Percentiles rank a stretch among this genome's conserved stretches.
Evolutionary conservation across 2,329 filamentous ascomycete species (phyloP).

Genomic region (Colletotrichum coccodes): DNA sequence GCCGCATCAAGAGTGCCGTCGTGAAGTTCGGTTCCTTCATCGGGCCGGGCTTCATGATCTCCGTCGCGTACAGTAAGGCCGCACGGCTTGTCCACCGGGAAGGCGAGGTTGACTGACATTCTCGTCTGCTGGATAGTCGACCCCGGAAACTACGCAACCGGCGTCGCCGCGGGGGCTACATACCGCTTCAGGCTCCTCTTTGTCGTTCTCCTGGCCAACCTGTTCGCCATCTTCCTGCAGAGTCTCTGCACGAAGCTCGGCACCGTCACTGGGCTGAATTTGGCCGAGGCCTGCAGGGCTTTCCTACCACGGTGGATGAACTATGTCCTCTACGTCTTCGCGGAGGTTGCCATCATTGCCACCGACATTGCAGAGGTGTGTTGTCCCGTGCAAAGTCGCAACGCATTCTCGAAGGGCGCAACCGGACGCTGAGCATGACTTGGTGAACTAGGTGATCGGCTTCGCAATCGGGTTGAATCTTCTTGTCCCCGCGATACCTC

Average conservation of each 20-base stretch:
- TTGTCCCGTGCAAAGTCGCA: not conserved
- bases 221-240: slow-evolving; percentile 78
- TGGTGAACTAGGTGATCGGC: slow-evolving; percentile 67
- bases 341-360: slow-evolving; percentile 75
- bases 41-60: slow-evolving; percentile 74
- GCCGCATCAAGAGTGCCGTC: slow-evolving; percentile 40
- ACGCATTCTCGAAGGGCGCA: too few relatives aligned
- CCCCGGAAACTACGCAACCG: slow-evolving; percentile 76
- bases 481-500: slow-evolving; percentile 69
- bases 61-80: slow-evolving; percentile 64
- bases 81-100: not conserved
- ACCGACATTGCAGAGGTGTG: slow-evolving; percentile 75
- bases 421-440: slow-evolving; percentile 17
- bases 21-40: slow-evolving; percentile 66
- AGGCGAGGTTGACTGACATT: not conserved
- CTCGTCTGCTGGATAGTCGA: slow-evolving; percentile 51
- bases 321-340: slow-evolving; percentile 68
- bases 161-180: slow-evolving; percentile 73
- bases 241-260: slow-evolving; percentile 75
- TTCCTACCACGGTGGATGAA: slow-evolving; percentile 75
- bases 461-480: slow-evolving; percentile 77
- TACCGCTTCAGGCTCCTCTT: slow-evolving; percentile 75
- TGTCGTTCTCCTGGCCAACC: slow-evolving; percentile 74
- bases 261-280: slow-evolving; percentile 74
- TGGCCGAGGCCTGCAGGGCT: slow-evolving; percentile 73